phyloP scores from a whole-genome alignment of 1,284 basidiomycete genomes.

The Golubevia sp. region DNA sequence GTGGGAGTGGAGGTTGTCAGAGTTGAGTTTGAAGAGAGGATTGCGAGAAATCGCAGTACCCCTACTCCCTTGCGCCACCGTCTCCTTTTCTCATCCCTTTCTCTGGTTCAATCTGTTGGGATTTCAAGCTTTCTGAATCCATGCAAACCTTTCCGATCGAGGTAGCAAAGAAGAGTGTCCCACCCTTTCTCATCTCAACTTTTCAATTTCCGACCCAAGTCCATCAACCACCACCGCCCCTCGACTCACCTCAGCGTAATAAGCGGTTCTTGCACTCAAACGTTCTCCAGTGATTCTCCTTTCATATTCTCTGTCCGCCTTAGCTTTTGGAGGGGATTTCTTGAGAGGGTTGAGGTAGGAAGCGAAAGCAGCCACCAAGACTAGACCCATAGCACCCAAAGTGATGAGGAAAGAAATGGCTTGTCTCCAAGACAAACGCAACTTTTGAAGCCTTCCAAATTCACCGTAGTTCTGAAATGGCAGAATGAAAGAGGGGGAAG shows the following conservation, averaged over 20 bases:
- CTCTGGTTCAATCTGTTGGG: too few species aligned
- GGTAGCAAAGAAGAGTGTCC: too few species aligned
- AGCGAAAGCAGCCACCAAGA: constrained; percentile 37
- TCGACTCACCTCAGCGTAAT: constrained; percentile 40
- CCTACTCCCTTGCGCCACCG: too few species aligned
- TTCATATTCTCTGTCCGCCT: constrained; percentile 55
- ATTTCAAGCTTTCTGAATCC: too few species aligned
- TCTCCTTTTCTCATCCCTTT: too few species aligned
- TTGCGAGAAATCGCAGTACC: too few species aligned
- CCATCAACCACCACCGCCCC: too few species aligned
- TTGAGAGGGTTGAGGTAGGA: constrained; percentile 54
- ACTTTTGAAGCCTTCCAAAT: constrained; percentile 30
- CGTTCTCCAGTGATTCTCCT: constrained; percentile 57
- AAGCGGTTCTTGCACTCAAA: constrained; percentile 41
- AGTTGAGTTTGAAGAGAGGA: too few species aligned
- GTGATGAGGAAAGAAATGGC: constrained; percentile 36
- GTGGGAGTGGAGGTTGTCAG: neutral
- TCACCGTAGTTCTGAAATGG: constrained; percentile 33
- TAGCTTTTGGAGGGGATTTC: constrained; percentile 27
- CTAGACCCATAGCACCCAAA: constrained; percentile 21
- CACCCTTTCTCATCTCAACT: too few species aligned
- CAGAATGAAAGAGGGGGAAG: too few species aligned
- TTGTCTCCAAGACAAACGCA: constrained; percentile 45
- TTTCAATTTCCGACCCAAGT: too few species aligned
- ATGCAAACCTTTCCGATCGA: too few species aligned